These are phyloP conservation scores for Colletotrichum sp. DNA, from an alignment of 2,329 filamentous ascomycete species.

Conservation along the genomic window DNA sequence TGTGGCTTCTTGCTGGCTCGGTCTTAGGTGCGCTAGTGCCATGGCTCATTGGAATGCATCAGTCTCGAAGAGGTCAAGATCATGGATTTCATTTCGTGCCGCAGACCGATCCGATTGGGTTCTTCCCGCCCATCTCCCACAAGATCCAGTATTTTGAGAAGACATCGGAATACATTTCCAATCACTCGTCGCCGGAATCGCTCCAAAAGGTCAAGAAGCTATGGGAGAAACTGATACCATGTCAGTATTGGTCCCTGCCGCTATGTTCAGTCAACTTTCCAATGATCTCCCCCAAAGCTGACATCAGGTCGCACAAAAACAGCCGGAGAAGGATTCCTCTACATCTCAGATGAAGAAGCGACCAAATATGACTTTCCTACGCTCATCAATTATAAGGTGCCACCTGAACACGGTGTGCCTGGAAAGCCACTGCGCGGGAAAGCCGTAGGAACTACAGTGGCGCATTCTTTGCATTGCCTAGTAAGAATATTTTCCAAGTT, in stretches of 20 bases:
- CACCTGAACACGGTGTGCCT: background rate
- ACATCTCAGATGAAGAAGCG: background rate
- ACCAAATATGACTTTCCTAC: background rate
- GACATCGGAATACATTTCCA: background rate
- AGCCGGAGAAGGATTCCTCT: background rate
- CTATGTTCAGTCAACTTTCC: background rate
- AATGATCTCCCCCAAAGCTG: too few relatives aligned
- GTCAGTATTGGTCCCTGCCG: background rate
- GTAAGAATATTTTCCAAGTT: background rate
- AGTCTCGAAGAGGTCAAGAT: background rate
- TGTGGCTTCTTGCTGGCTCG: background rate
- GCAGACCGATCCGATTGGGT: background rate
- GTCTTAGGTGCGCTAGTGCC: background rate
- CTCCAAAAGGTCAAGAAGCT: background rate
- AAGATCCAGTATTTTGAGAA: background rate
- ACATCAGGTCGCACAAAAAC: background rate
- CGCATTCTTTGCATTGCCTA: background rate
- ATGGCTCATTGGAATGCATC: background rate
- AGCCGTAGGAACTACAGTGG: background rate
- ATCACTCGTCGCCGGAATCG: background rate
- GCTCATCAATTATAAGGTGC: background rate
- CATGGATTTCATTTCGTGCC: background rate
- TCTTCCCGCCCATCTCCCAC: background rate
- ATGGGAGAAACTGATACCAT: background rate
- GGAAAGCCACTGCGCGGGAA: background rate